These are phyloP conservation scores for Ceratobasidium sp. DNA, from an alignment of 1,284 basidiomycete species.

Conservation along the genomic window DNA sequence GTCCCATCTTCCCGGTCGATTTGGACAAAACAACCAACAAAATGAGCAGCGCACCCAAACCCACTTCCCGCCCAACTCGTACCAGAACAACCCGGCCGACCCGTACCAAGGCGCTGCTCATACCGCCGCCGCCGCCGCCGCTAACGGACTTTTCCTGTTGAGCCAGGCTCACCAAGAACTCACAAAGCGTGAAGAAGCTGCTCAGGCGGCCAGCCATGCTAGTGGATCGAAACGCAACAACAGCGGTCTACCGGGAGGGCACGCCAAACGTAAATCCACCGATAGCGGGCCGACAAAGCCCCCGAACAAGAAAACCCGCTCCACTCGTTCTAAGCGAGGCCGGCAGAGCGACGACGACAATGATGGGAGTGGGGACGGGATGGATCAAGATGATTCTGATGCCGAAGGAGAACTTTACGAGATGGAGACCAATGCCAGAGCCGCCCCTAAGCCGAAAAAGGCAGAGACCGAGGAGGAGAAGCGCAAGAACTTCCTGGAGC, in stretches of 20 bases:
- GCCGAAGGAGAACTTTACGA: conserved; percentile 52
- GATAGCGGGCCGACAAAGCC: conserved; percentile 35
- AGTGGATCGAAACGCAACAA: conserved; percentile 58
- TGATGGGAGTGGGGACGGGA: conserved; percentile 52
- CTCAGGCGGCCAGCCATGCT: conserved; percentile 58
- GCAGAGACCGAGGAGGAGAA: conserved; percentile 97
- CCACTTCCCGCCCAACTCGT: conserved; percentile 32
- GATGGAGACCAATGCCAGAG: conserved; percentile 52
- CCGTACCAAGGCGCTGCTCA: conserved; percentile 48
- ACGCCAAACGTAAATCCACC: conserved; percentile 51
- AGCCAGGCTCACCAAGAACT: conserved; percentile 96
- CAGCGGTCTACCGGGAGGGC: conserved; percentile 54
- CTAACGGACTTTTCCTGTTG: conserved; percentile 93
- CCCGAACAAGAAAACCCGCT: conserved; percentile 41
- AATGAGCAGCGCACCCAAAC: conserved; percentile 47
- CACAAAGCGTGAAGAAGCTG: conserved; percentile 86
- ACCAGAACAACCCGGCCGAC: conserved; percentile 42
- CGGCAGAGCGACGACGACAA: conserved; percentile 36
- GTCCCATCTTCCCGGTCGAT: conserved; percentile 48
- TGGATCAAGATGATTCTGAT: conserved; percentile 51
- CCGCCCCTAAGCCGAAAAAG: conserved; percentile 65
- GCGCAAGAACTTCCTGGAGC: conserved; percentile 91
- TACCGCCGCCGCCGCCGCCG: conserved; percentile 65
- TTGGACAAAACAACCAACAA: conserved; percentile 51
- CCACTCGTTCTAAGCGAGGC: conserved; percentile 42